Conservation (phyloP, 495 filamentous ascomycete species). For the Annulohypoxylon bovei region DNA sequence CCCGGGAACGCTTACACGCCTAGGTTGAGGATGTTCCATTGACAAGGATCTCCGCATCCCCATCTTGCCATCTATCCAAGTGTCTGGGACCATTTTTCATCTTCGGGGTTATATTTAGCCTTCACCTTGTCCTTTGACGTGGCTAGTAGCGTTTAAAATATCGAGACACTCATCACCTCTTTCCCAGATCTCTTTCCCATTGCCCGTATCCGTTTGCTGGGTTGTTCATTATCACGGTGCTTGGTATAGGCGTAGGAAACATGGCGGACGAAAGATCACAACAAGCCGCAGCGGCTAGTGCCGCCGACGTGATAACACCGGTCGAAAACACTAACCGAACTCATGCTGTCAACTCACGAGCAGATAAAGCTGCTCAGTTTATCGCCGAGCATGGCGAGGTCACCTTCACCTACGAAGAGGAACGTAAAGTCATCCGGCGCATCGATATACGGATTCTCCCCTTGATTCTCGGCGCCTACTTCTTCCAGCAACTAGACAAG, state of each 20-base stretch:
- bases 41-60: slow-evolving; percentile 38
- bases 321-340: slow-evolving; percentile 34
- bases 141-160: slow-evolving; percentile 4
- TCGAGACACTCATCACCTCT: neutral
- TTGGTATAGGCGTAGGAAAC: neutral
- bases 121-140: neutral
- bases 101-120: slow-evolving; percentile 20
- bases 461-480: slow-evolving; percentile 62
- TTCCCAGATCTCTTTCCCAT: neutral
- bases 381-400: slow-evolving; percentile 52
- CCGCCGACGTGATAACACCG: slow-evolving; percentile 44
- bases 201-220: neutral
- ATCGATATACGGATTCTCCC: slow-evolving; percentile 61
- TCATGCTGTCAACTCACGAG: slow-evolving; percentile 29
- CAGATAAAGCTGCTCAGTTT: slow-evolving; percentile 55
- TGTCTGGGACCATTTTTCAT: slow-evolving; percentile 33
- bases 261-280: slow-evolving; percentile 31
- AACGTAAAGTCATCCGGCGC: slow-evolving; percentile 50
- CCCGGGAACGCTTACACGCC: slow-evolving; percentile 14
- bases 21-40: slow-evolving; percentile 22
- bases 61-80: slow-evolving; percentile 29
- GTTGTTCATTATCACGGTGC: neutral
- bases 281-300: slow-evolving; percentile 13
- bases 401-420: slow-evolving; percentile 52
- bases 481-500: slow-evolving; percentile 66